Evolutionary conservation across 2,329 filamentous ascomycete species (phyloP), one percentile per base, ranked within the genome.

Genomic region (Venturia carpophila): DNA sequence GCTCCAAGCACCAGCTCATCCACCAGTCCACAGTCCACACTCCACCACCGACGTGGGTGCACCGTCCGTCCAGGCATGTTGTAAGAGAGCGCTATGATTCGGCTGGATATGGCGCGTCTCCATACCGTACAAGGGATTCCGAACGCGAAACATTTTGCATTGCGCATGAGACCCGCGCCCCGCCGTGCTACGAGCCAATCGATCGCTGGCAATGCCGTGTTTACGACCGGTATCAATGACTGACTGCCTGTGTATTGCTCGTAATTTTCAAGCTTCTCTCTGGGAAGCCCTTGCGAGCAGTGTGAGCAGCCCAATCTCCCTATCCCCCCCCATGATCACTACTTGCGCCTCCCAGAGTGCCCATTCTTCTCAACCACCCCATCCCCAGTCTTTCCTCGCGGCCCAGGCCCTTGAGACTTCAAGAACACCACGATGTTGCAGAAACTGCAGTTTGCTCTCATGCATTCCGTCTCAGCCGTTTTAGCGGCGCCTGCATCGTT

Each of bases 391-490:
- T 11, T 15, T 41, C 49, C 13, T 56, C 30, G 19, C 19, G 52
- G 30, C 27, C 52, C 30, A 58, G 49, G 24, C 52, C 45, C 30
- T 37, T 39, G 27, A 37, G 52, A 6, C 1, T 37, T 34, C 11
- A 9, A 58, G n/a, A 37, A n/a, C 52, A 58, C 30, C 27, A 37
- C 3, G 27, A 2, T 17, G 52, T 58, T 58, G 37, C 52, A 58
- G 52, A 58, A n/a, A 21, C 52, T 39, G 27, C 52, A 30, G 30
- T 58, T 58, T 58, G 52, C 30, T 37, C 52, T 37, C 52, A 58
- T 37, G 52, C 52, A n/a, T n/a, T 58, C 30, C n/a, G 15, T 15
- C 52, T 56, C 52, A 11, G 5, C 13, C 30, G 13, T 34, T 7
- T 7, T 55, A 34, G 49, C 49, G 15, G 6, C 49, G 11, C 47